Evolutionary conservation across 257 asterid species (phyloP), one percentile per base, ranked within the genome.

Genomic region (Ehretia macrophylla): DNA sequence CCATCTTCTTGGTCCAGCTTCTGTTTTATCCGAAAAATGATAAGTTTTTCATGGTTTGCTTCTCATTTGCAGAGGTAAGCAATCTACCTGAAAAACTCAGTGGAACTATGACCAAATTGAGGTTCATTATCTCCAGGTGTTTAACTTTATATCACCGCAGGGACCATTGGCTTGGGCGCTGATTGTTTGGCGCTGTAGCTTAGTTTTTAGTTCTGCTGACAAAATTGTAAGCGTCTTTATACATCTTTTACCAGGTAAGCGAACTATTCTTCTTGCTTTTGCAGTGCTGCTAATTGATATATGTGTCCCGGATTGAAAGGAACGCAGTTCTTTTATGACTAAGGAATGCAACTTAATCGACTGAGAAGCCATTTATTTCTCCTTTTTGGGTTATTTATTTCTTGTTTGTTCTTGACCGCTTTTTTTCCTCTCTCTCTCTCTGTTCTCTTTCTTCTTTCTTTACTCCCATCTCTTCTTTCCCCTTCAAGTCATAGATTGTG

Each of bases 131-230:
- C 61, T 20, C 45, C 54, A 17, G 18, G 38, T 19, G 22, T 20
- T 46, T 37, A 58, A 53, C 35, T 47, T 37, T 0, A 67, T 55
- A 67, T 50, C 17, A 52, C 57, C 63, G 58, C 83, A 92, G 99
- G 99, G 99, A 19, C 99, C 99, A 10, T 77, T 93, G 77, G 97
- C 99, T 14, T 93, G 99, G 99, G 99, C 99, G 46, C 73, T 89
- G 68, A 89, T 93, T 60, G 81, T 93, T n/a, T 93, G 99, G 99
- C 81, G 99, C 3, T 84, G 95, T 69, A 89, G 99, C 84, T 77
- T 93, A 73, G 99, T 93, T 55, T 93, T 93, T 74, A 86, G 85
- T 78, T 93, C 99, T 39, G 84, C 85, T 72, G 97, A 93, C 82
- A 93, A 93, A 74, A 81, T 88, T 38, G 96, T 93, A 49, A 93